phyloP scores from a whole-genome alignment of 2,329 filamentous ascomycete genomes.

The Chaetothyriales sp. region DNA sequence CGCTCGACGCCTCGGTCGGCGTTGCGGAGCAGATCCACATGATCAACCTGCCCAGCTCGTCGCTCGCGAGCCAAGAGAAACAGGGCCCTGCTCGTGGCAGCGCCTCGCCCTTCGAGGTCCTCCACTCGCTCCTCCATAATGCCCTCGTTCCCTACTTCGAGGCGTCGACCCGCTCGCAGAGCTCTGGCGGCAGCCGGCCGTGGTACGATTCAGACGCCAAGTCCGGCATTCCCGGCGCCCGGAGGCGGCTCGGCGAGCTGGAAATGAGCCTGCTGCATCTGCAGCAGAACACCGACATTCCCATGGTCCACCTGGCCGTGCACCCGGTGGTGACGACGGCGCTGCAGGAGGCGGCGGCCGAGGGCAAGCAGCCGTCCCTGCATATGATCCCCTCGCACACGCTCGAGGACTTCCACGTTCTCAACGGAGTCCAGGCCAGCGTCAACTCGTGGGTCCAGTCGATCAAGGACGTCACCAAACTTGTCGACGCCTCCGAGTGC shows the following conservation, averaged over 20 bases:
- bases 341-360: slow-evolving; percentile 60
- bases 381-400: slow-evolving; percentile 63
- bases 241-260: slow-evolving; percentile 90
- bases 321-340: slow-evolving; percentile 79
- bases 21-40: slow-evolving; percentile 83
- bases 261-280: slow-evolving; percentile 81
- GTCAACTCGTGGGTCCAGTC: slow-evolving; percentile 99
- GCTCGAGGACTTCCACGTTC: slow-evolving; percentile 78
- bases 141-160: slow-evolving; percentile 94
- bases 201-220: slow-evolving; percentile 79
- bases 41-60: slow-evolving; percentile 76
- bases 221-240: slow-evolving; percentile 90
- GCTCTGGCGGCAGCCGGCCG: slow-evolving; percentile 51
- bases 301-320: slow-evolving; percentile 73
- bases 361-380: slow-evolving; percentile 55
- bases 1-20: slow-evolving; percentile 70
- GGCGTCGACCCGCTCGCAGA: slow-evolving; percentile 76
- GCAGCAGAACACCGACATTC: slow-evolving; percentile 96
- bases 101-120: slow-evolving; percentile 75
- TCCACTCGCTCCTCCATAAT: slow-evolving; percentile 84
- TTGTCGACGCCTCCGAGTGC: slow-evolving; percentile 61
- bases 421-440: slow-evolving; percentile 83
- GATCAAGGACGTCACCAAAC: slow-evolving; percentile 90
- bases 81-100: slow-evolving; percentile 47
- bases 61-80: slow-evolving; percentile 34